Base-by-base conservation (phyloP, 2,329 filamentous ascomycete genomes). In the Trichophaea hybrida region DNA sequence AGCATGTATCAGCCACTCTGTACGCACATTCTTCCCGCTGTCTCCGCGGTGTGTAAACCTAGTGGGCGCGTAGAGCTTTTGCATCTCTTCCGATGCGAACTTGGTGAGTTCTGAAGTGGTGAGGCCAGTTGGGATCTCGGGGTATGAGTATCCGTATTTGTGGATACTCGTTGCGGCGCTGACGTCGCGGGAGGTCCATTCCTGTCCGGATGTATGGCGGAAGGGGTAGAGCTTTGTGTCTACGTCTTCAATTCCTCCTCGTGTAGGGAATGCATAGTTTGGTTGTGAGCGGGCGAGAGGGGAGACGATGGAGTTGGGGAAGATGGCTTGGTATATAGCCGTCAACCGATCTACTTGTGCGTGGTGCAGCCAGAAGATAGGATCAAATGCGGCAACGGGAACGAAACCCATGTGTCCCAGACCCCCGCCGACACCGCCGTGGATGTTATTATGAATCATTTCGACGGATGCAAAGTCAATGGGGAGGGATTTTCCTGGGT, bases 291-390 rank as follows among this genome's bases (percentile, higher is more conserved):
- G 51, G 1, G 37, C 10, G 24, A 58, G 13, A 35, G 64, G 50
- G 5, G 48, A 2, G 5, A 67, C 54, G 31, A 55, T 55, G 15
- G 57, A 46, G 3, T 55, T 57, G 12, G 67, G 67, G 57, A 67
- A 61, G 34, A 67, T 54, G 3, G 67, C 66, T 55, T 69, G 68
- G 66, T 68, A 69, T 33, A 69, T 66, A 5, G 68, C 67, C 13
- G 63, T 58, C 54, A 69, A 52, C 31, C 68, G 63, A 54, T 69
- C 68, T 8, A 69, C 63, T 24, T 68, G 64, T 10, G 60, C 15
- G 32, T 56, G 53, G 32, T 67, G 63, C 6, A 65, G 58, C 66
- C 67, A 69, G 58, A 70, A 70, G 12, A 70, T 65, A 1, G 67
- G 66, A 35, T 69, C 68, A 46, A 67, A 69, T 24, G 67, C 67